phyloP scores from a whole-genome alignment of 2,329 filamentous ascomycete species.

The Xylariaceae sp. region DNA sequence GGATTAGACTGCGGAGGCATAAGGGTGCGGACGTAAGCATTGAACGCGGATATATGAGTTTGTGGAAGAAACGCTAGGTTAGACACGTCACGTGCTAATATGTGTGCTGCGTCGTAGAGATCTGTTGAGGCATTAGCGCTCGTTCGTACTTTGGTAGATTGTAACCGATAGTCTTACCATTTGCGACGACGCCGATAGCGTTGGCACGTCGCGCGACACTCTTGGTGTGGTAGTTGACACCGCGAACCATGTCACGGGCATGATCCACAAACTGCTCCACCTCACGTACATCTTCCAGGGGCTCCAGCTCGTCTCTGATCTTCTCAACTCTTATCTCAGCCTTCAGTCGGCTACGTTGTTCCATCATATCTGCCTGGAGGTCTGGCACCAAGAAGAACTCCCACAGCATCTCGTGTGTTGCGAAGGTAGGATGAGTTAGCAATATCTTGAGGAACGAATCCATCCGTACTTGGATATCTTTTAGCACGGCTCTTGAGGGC shows the following conservation, averaged over 20 bases:
- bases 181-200: conserved; percentile 65
- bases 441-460: conserved; percentile 89
- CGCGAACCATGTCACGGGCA: conserved; percentile 84
- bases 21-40: conserved; percentile 69
- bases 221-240: conserved; percentile 80
- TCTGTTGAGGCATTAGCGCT: conserved; percentile 52
- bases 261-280: conserved; percentile 93
- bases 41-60: conserved; percentile 69
- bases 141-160: not conserved
- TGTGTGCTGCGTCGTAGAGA: conserved; percentile 65
- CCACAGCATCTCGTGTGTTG: conserved; percentile 97
- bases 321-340: conserved; percentile 80
- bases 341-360: conserved; percentile 84
- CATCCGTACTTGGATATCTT: conserved; percentile 83
- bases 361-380: conserved; percentile 86
- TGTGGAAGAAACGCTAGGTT: conserved; percentile 68
- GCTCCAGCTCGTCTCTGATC: conserved; percentile 85
- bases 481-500: conserved; percentile 82
- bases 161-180: conserved; percentile 49
- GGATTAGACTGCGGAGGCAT: conserved; percentile 73
- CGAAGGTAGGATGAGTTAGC: conserved; percentile 86
- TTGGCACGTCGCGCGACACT: conserved; percentile 81
- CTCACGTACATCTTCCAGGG: conserved; percentile 80
- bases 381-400: conserved; percentile 98
- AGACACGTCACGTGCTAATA: conserved; percentile 56